Evolutionary conservation across 768 basidiomycete species (phyloP), one percentile per base, ranked within the genome.

Genomic region (Russula dissimulans): DNA sequence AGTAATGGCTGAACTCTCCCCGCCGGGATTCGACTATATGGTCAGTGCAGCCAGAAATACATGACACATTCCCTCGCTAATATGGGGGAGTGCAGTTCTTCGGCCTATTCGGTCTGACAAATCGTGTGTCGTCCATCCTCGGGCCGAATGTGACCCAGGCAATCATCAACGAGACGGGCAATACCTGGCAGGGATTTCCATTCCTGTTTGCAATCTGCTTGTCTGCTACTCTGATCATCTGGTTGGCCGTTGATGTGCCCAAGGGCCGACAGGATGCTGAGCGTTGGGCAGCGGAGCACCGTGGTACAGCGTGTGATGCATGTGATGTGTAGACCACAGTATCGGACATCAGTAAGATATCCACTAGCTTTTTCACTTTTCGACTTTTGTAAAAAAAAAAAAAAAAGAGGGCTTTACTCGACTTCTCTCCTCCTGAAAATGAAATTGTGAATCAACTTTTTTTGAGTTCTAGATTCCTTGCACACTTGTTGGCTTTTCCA

Each of bases 1-100:
- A 0, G 87, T 89, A 86, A 91, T 91, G 88, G 87, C 88, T 0
- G 91, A 94, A 70, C 80, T 95, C 12, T 84, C 87, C 6, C 91
- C 91, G 11, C 87, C 89, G 1, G 91, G 91, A 0, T 93, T 89
- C 67, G 91, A 93, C 22, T 26, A 26, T 26, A 26, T 26, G 22
- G 22, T 26, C 22, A 26, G 22, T 26, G 22, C 22, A 26, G 22
- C 22, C 22, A 26, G 22, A 26, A 26, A 26, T 26, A 26, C 22
- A 26, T 26, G 22, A 26, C 22, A 26, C 22, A 26, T 26, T 26
- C 22, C 22, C 22, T 26, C 22, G 22, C 22, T 66, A 89, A 91
- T 68, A 91, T 83, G 82, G 81, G 79, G 68, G 22, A 26, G 2
- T 17, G 9, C 67, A 90, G 84, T 93, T 92, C 74, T 94, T 93